Conservation (phyloP, 805 yeast genomes). For the Torulaspora quercuum region DNA sequence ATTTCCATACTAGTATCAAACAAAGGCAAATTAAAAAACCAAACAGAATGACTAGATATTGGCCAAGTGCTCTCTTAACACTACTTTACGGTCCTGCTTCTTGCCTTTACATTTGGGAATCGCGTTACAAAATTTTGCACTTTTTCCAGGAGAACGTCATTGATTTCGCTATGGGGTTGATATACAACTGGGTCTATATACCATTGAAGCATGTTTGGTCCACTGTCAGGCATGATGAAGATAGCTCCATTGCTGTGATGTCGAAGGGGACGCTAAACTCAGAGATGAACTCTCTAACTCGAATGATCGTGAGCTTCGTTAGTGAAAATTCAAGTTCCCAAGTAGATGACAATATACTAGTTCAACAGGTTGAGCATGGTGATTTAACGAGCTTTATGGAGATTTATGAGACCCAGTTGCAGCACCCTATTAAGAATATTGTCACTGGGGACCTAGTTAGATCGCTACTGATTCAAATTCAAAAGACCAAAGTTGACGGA, state of each 20-base stretch:
- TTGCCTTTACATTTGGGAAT: slow-evolving; percentile 43
- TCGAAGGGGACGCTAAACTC: slow-evolving; percentile 74
- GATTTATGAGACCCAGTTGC: slow-evolving; percentile 72
- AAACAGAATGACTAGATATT: slow-evolving; percentile 47
- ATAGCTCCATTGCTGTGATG: slow-evolving; percentile 67
- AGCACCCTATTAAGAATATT: slow-evolving; percentile 62
- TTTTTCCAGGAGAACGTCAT: slow-evolving; percentile 60
- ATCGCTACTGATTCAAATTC: slow-evolving; percentile 83
- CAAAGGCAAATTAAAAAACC: slow-evolving; percentile 36
- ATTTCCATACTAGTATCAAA: slow-evolving; percentile 8
- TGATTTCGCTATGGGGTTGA: slow-evolving; percentile 64
- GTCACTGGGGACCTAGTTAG: slow-evolving; percentile 67
- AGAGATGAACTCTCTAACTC: slow-evolving; percentile 73
- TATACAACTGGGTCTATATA: slow-evolving; percentile 76
- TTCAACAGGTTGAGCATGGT: slow-evolving; percentile 58
- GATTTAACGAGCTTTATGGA: slow-evolving; percentile 77
- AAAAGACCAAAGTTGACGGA: slow-evolving; percentile 93
- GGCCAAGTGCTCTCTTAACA: slow-evolving; percentile 55
- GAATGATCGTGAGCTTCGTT: slow-evolving; percentile 72
- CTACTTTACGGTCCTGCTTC: slow-evolving; percentile 54
- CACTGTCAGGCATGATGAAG: slow-evolving; percentile 82
- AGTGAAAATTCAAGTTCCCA: slow-evolving; percentile 22
- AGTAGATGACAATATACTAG: slow-evolving; percentile 28
- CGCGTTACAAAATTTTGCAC: slow-evolving; percentile 48
- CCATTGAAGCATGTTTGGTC: slow-evolving; percentile 70